Evolutionary conservation across 352 stramenopile species (phyloP).

Genomic region (Pythium aquatile): DNA sequence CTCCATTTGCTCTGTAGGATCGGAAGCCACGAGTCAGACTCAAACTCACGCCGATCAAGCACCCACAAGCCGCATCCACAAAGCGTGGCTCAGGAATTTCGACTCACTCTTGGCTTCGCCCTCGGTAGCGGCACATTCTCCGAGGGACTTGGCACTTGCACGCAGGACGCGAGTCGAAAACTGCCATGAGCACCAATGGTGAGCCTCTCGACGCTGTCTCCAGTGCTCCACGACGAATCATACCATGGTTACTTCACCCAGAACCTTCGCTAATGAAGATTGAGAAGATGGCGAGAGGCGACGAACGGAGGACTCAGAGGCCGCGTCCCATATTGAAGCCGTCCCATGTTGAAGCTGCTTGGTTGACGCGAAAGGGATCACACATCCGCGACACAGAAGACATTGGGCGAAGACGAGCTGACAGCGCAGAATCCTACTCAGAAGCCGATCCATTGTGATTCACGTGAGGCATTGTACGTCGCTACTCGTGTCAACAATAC

Average conservation of each 20-base stretch:
- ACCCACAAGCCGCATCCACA: background rate
- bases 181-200: background rate
- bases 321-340: background rate
- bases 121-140: no score
- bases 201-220: background rate
- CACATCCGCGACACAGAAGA: no score
- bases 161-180: background rate
- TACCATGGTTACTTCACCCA: background rate
- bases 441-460: no score
- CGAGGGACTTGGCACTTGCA: background rate
- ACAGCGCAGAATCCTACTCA: no score
- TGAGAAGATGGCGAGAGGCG: background rate
- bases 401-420: no score
- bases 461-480: no score
- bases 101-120: background rate
- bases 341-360: background rate
- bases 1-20: conserved; percentile 11
- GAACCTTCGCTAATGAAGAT: background rate
- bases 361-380: no score
- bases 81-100: background rate
- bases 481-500: no score
- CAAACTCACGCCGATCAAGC: background rate
- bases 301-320: background rate
- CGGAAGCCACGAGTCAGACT: background rate
- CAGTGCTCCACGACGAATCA: background rate